phyloP scores from a whole-genome alignment of 1,139 yeast genomes.

The Kurtzmaniella natalensis region DNA sequence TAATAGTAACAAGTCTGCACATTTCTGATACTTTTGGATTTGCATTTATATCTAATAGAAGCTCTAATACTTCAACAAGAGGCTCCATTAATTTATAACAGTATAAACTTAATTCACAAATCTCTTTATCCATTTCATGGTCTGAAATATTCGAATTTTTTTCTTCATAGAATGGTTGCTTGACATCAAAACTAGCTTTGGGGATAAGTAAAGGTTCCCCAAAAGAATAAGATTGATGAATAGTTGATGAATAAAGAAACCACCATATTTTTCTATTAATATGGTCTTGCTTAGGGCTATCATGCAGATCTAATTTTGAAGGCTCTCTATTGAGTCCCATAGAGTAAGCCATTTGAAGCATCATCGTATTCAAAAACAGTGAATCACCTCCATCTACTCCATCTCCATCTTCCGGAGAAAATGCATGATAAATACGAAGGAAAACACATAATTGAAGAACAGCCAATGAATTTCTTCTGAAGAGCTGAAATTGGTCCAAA shows the following conservation, averaged over 20 bases:
- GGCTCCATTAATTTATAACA: slow-evolving; percentile 6
- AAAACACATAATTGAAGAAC: slow-evolving; percentile 32
- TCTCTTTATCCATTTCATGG: slow-evolving; percentile 17
- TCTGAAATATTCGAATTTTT: slow-evolving; percentile 22
- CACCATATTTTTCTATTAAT: slow-evolving; percentile 54
- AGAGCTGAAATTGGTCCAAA: slow-evolving; percentile 22
- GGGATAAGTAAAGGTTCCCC: slow-evolving; percentile 26
- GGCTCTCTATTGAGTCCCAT: slow-evolving; percentile 49
- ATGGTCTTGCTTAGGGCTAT: slow-evolving; percentile 27
- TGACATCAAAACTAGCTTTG: slow-evolving; percentile 22
- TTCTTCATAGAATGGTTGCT: slow-evolving; percentile 20
- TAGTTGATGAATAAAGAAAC: slow-evolving; percentile 21
- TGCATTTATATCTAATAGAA: slow-evolving; percentile 20
- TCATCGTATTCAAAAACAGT: slow-evolving; percentile 36
- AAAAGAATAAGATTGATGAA: slow-evolving; percentile 22
- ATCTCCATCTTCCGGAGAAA: slow-evolving; percentile 50
- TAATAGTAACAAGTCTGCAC: slow-evolving; percentile 16
- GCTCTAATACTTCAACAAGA: slow-evolving; percentile 12
- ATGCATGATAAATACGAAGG: slow-evolving; percentile 40
- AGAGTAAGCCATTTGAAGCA: slow-evolving; percentile 42
- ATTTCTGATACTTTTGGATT: slow-evolving; percentile 20
- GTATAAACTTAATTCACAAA: slow-evolving; percentile 14
- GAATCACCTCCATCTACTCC: slow-evolving; percentile 42
- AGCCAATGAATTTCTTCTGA: slow-evolving; percentile 20
- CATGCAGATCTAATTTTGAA: slow-evolving; percentile 20